Evolutionary conservation across 306 rosid species (phyloP).

Genomic region (Prunus mume): DNA sequence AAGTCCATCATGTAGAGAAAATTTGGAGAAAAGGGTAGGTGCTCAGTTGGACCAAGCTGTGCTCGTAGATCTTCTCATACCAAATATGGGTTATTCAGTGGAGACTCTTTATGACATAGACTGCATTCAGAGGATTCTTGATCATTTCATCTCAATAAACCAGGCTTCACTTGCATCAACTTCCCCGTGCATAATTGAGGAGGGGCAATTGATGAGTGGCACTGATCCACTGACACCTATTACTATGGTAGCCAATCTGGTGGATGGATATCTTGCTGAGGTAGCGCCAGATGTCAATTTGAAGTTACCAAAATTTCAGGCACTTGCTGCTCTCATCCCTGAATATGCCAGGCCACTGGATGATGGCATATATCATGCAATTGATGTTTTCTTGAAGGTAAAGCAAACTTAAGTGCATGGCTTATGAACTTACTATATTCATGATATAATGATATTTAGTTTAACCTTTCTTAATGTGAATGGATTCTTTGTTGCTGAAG

Average conservation of each 20-base stretch:
- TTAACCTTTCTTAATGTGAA: not conserved
- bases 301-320: slow-evolving; percentile 70
- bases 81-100: slow-evolving; percentile 66
- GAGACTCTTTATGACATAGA: slow-evolving; percentile 87
- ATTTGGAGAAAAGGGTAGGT: slow-evolving; percentile 76
- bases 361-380: slow-evolving; percentile 80
- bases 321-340: slow-evolving; percentile 76
- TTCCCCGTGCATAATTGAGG: slow-evolving; percentile 61
- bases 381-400: slow-evolving; percentile 88
- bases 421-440: not conserved
- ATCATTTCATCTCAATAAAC: slow-evolving; percentile 59
- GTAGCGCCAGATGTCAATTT: slow-evolving; percentile 84
- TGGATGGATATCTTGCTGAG: slow-evolving; percentile 81
- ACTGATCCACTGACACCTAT: slow-evolving; percentile 50
- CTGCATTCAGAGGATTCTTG: slow-evolving; percentile 70
- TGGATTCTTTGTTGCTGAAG: not conserved
- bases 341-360: slow-evolving; percentile 75
- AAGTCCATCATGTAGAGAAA: slow-evolving; percentile 62
- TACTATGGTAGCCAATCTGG: slow-evolving; percentile 66
- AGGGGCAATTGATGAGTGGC: slow-evolving; percentile 37
- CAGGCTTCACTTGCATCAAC: slow-evolving; percentile 32
- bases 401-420: slow-evolving; percentile 4
- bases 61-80: slow-evolving; percentile 68
- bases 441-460: not conserved
- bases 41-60: slow-evolving; percentile 67